phyloP scores from a whole-genome alignment of 75 land plant species.

The Isoetes taiwanensis region DNA sequence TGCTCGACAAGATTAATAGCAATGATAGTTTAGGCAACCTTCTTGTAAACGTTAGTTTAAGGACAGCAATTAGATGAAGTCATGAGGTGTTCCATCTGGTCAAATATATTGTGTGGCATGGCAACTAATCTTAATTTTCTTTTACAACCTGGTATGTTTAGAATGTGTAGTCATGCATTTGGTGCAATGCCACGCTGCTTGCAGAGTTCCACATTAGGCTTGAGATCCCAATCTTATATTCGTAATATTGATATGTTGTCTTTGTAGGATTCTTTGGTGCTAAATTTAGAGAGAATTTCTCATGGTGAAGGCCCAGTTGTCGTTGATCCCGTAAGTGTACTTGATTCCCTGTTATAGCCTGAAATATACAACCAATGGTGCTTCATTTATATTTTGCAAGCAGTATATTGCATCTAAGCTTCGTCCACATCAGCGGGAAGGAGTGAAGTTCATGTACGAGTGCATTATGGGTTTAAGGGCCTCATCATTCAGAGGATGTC shows the following conservation, averaged over 20 bases:
- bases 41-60: too few species aligned
- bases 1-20: too few species aligned
- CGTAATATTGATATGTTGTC: not conserved
- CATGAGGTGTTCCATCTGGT: not conserved
- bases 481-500: conserved; percentile 24
- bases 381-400: not conserved
- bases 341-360: not conserved
- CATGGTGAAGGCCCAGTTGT: conserved; percentile 8
- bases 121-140: not conserved
- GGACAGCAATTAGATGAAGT: not conserved
- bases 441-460: conserved; percentile 40
- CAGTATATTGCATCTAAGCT: conserved; percentile 33
- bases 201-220: not conserved
- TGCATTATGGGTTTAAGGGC: conserved; percentile 38
- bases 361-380: not conserved
- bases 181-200: not conserved
- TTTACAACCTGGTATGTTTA: not conserved
- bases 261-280: conserved; percentile 11
- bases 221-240: not conserved
- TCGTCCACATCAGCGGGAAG: conserved; percentile 34
- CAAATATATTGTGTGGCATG: not conserved
- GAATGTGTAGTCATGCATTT: not conserved
- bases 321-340: conserved; percentile 19
- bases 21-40: too few species aligned
- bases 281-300: conserved; percentile 2